These are phyloP conservation scores for Aureobasidium pullulans DNA, from an alignment of 2,329 filamentous ascomycete genomes.

Conservation along the genomic window DNA sequence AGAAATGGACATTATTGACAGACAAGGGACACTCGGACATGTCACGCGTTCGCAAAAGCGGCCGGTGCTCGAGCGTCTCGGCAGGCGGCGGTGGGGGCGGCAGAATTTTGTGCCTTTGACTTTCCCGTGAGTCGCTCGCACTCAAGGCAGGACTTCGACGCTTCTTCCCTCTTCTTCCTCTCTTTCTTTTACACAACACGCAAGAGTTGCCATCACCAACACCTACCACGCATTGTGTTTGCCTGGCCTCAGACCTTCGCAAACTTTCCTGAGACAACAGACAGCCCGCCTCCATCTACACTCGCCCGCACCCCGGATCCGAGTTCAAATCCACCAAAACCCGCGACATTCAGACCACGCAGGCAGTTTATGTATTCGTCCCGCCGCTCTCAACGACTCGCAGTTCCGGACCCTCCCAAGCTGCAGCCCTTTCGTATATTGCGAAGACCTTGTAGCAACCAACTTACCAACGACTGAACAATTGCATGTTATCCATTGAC, in stretches of 20 bases:
- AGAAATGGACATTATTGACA: not conserved
- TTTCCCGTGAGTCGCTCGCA: not conserved
- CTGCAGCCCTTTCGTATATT: conserved; percentile 95
- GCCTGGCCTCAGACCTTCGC: not conserved
- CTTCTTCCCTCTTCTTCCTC: not conserved
- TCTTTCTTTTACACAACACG: not conserved
- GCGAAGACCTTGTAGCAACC: conserved; percentile 86
- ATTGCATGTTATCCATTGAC: conserved; percentile 33
- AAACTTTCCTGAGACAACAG: conserved; percentile 5
- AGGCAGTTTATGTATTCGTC: conserved; percentile 94
- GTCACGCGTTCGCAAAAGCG: not conserved
- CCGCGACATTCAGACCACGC: conserved; percentile 15
- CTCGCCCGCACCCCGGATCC: conserved; percentile 6
- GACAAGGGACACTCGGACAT: not conserved
- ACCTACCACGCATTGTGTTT: conserved; percentile 6
- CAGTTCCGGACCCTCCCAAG: conserved; percentile 88
- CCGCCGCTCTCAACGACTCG: conserved; percentile 90
- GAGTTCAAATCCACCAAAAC: conserved; percentile 11
- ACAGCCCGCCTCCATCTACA: not conserved
- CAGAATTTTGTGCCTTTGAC: not conserved
- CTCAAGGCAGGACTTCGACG: not conserved
- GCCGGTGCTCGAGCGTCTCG: not conserved
- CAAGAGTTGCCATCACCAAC: not conserved
- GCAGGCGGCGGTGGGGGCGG: not conserved
- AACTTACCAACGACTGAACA: conserved; percentile 81